These are phyloP conservation scores for Pythium biforme DNA, from an alignment of 352 stramenopile species.

Conservation along the genomic window DNA sequence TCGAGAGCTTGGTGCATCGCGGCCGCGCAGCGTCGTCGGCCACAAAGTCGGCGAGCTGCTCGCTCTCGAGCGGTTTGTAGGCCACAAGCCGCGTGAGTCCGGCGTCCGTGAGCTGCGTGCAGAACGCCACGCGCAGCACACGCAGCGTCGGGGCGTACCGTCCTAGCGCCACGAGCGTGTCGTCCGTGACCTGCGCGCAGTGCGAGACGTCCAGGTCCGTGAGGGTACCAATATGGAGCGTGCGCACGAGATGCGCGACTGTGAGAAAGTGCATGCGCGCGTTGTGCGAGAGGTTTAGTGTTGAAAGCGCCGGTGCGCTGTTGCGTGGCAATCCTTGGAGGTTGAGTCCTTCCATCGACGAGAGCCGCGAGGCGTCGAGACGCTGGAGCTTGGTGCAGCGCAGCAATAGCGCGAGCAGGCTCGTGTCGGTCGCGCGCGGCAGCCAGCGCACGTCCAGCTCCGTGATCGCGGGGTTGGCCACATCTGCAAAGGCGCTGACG, in stretches of 20 bases:
- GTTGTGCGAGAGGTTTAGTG: constrained; percentile 38
- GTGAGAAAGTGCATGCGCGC: constrained; percentile 40
- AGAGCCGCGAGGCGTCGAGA: constrained; percentile 30
- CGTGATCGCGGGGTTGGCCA: constrained; percentile 27
- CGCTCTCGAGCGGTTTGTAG: constrained; percentile 22
- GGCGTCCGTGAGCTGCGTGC: constrained; percentile 48
- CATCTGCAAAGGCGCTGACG: constrained; percentile 54
- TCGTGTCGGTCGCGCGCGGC: constrained; percentile 55
- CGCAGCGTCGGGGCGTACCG: constrained; percentile 34
- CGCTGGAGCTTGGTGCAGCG: constrained; percentile 32
- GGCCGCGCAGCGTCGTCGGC: constrained; percentile 20
- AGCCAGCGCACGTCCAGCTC: constrained; percentile 58
- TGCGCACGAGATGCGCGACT: constrained; percentile 41
- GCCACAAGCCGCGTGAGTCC: constrained; percentile 53
- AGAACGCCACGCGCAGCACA: constrained; percentile 50
- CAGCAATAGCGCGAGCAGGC: constrained; percentile 56
- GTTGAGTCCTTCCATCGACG: constrained; percentile 55
- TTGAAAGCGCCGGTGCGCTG: constrained; percentile 26
- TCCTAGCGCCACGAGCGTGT: constrained; percentile 49
- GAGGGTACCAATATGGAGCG: constrained; percentile 32
- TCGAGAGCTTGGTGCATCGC: constrained; percentile 43
- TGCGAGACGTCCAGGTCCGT: constrained; percentile 52
- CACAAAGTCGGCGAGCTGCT: constrained; percentile 31
- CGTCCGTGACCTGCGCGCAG: constrained; percentile 55
- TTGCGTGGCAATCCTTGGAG: constrained; percentile 45